These are phyloP conservation scores for Saturnispora dispora DNA, from an alignment of 805 yeast species.

Conservation along the genomic window DNA sequence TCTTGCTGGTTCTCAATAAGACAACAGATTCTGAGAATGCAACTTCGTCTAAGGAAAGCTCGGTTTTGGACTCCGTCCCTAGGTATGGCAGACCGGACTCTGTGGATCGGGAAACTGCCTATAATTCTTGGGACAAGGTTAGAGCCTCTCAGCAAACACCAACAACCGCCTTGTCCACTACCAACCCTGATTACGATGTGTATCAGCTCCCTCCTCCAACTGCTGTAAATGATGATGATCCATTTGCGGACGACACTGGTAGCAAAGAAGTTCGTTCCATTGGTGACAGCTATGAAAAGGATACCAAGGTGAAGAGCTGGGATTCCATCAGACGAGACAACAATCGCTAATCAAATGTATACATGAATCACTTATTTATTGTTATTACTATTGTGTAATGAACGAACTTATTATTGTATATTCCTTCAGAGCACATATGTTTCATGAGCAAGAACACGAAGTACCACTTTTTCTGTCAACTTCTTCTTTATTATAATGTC, in stretches of 20 bases:
- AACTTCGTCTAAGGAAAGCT: not conserved
- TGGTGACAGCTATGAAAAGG: slow-evolving; percentile 6
- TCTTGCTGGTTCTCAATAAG: not conserved
- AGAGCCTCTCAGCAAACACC: slow-evolving; percentile 8
- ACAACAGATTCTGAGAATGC: not conserved
- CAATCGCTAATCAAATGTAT: not conserved
- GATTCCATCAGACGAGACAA: slow-evolving; percentile 2
- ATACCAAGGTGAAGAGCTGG: not conserved
- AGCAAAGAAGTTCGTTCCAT: not conserved
- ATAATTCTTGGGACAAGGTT: slow-evolving; percentile 22
- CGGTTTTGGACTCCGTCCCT: not conserved
- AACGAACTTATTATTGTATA: not conserved
- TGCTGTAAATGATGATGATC: not conserved
- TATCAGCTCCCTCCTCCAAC: not conserved
- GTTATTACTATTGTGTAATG: not conserved
- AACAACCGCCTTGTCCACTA: not conserved
- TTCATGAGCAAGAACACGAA: not conserved
- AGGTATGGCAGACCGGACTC: slow-evolving; percentile 9
- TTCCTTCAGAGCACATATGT: not conserved
- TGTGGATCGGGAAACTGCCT: not conserved
- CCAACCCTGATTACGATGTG: not conserved
- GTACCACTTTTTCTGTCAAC: not conserved
- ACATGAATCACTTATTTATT: not conserved
- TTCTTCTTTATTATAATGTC: slow-evolving; percentile 1
- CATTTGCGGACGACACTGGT: not conserved